phyloP scores from a whole-genome alignment of 192 early-diverging fungal genomes.

The Coemansia sp. region DNA sequence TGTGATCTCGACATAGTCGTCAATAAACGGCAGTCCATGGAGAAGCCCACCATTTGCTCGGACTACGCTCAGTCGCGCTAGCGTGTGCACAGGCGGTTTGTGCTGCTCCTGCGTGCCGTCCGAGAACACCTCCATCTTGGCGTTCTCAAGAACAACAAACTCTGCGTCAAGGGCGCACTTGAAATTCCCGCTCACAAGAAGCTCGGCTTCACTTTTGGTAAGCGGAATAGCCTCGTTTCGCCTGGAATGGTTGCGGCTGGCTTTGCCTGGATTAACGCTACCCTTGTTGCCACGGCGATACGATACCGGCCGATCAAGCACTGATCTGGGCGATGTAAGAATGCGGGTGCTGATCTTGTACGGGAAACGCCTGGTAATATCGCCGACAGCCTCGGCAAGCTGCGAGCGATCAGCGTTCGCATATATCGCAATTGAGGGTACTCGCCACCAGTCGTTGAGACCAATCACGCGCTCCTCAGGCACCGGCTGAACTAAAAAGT shows the following conservation, averaged over 20 bases:
- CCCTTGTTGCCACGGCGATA: conserved; percentile 7
- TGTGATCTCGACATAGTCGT: conserved; percentile 88
- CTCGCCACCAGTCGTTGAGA: conserved; percentile 40
- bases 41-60: conserved; percentile 70
- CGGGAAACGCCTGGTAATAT: conserved; percentile 10
- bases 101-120: conserved; percentile 87
- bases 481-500: conserved; percentile 85
- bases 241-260: not conserved
- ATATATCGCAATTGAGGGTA: conserved; percentile 37
- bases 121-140: conserved; percentile 85
- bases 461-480: conserved; percentile 16
- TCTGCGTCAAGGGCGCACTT: conserved; percentile 86
- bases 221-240: conserved; percentile 45
- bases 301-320: conserved; percentile 15
- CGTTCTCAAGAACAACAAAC: conserved; percentile 85
- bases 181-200: conserved; percentile 29
- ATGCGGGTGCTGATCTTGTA: conserved; percentile 40
- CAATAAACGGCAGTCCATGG: conserved; percentile 85
- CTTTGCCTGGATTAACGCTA: not conserved
- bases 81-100: conserved; percentile 72
- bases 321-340: conserved; percentile 28
- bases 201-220: conserved; percentile 25
- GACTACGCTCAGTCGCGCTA: conserved; percentile 90
- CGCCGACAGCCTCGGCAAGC: conserved; percentile 1
- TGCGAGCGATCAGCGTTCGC: conserved; percentile 4